phyloP scores from a whole-genome alignment of 495 filamentous ascomycete species.

The Amphirosellinia nigrospora region DNA sequence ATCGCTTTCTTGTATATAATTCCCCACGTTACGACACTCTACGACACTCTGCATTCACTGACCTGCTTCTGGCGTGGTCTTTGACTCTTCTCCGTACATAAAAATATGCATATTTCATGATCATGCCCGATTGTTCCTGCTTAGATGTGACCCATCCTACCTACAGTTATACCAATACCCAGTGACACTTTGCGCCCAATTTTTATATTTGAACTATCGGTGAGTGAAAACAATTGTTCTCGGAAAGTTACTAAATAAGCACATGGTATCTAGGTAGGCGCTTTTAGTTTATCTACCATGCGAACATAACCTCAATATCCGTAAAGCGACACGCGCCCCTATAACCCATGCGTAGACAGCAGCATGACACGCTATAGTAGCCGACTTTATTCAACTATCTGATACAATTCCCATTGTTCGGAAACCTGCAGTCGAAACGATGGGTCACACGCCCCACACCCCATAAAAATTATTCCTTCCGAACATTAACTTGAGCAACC shows the following conservation, averaged over 20 bases:
- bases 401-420: neutral
- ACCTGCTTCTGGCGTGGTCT: constrained; percentile 14
- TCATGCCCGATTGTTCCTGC: neutral
- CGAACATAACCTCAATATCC: neutral
- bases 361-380: neutral
- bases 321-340: neutral
- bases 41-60: constrained; percentile 16
- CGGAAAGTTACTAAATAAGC: neutral
- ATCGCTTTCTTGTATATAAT: constrained; percentile 20
- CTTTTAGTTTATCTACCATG: neutral
- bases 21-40: neutral
- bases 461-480: neutral
- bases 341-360: neutral
- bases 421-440: neutral
- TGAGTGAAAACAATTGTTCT: neutral
- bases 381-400: neutral
- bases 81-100: constrained; percentile 15
- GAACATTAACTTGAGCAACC: neutral
- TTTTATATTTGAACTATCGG: neutral
- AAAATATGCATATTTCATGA: constrained; percentile 6
- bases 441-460: too few relatives aligned
- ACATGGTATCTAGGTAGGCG: neutral
- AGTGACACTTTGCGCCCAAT: neutral
- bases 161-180: neutral
- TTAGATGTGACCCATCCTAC: neutral